Evolutionary conservation across 176 grass and related monocot species (phyloP), one percentile per base, ranked within the genome.

Genomic region (Alopecurus myosuroides): DNA sequence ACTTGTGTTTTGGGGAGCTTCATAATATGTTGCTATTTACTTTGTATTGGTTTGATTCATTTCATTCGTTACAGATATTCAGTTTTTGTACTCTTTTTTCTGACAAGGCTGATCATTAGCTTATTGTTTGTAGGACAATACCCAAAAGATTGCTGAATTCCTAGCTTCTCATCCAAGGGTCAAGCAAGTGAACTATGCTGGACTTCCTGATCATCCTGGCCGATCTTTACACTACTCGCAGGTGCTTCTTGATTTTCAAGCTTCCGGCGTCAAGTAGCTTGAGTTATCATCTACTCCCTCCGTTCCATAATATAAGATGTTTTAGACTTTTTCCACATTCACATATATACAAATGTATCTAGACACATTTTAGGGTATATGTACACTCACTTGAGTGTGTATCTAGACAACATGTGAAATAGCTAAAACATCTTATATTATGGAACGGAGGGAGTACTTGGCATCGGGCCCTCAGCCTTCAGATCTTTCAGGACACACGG

Each of bases 141-240:
- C 97, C 18, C 91, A 98, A 79, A 98, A 98, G 85, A 89, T 98
- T 87, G 97, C 97, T 82, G 97, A 98, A 77, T 98, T 95, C 63
- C 66, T 98, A 79, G 92, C 88, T 57, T 90, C 97, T 87, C 97
- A 96, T 81, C 91, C 91, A 79, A 94, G 64, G 82, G 87, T 96
- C 71, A 92, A 90, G 83, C 75, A 89, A 95, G 97, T 98, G 17
- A 94, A 92, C 64, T 98, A 98, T 53, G 97, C 89, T 2, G 97
- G 93, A 40, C 93, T 98, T 84, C 91, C 97, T 87, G 81, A 77
- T 30, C 97, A 98, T 76, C 91, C 89, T 48, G 97, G 89, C 30
- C 84, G 86, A 34, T 74, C 83, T 83, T 87, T 98, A 81, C 97
- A 98, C 88, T 95, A 89, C 83, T 94, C 97, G 51, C 97, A 98